Evolutionary conservation across 2,329 filamentous ascomycete species (phyloP).

Genomic region (Alternaria conjuncta): DNA sequence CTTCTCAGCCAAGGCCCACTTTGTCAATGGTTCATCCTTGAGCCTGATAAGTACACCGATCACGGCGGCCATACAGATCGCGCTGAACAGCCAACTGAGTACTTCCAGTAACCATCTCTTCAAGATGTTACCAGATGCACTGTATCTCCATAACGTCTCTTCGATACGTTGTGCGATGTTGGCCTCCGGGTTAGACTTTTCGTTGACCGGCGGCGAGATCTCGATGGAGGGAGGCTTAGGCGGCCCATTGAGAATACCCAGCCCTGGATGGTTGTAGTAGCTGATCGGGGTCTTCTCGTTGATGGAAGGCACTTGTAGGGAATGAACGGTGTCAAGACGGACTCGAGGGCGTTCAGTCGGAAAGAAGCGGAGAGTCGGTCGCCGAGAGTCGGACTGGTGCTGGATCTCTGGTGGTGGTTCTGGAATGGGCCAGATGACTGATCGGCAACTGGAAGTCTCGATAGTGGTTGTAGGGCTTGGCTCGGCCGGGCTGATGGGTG

Average conservation of each 20-base stretch:
- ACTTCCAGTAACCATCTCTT: conserved; percentile 37
- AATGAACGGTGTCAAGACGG: conserved; percentile 11
- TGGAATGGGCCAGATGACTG: conserved; percentile 26
- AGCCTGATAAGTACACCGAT: conserved; percentile 19
- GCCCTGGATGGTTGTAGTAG: not conserved
- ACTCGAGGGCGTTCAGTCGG: conserved; percentile 16
- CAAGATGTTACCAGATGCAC: conserved; percentile 17
- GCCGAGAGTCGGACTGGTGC: not conserved
- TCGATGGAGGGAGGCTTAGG: conserved; percentile 17
- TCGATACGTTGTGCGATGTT: conserved; percentile 38
- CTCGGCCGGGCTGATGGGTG: not conserved
- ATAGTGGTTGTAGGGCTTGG: conserved; percentile 27
- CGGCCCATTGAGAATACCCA: conserved; percentile 9
- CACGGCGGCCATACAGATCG: conserved; percentile 30
- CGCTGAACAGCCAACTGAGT: conserved; percentile 35
- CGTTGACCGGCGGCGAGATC: conserved; percentile 8
- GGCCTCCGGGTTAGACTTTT: not conserved
- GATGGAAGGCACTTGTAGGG: conserved; percentile 12
- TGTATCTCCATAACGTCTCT: conserved; percentile 24
- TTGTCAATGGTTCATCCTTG: conserved; percentile 1
- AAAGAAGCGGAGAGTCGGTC: conserved; percentile 27
- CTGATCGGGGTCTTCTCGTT: conserved; percentile 18
- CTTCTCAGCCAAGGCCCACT: conserved; percentile 16
- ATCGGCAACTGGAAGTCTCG: conserved; percentile 24
- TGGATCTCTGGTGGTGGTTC: conserved; percentile 26